phyloP scores from a whole-genome alignment of 2,329 filamentous ascomycete genomes.

The Chaetomiaceae sp. region DNA sequence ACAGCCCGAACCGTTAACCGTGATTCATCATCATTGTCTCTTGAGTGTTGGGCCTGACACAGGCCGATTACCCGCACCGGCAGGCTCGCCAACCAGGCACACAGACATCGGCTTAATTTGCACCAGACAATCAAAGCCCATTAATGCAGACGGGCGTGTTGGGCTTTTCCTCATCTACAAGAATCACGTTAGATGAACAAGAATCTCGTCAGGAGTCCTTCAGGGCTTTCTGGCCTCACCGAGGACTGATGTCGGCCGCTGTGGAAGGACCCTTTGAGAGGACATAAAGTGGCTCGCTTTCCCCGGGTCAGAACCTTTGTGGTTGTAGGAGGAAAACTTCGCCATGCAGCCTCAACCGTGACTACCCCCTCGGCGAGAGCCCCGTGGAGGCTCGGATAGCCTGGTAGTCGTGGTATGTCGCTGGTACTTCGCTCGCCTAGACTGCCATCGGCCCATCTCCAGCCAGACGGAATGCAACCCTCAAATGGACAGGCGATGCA shows the following conservation, averaged over 20 bases:
- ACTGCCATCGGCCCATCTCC: constrained; percentile 7
- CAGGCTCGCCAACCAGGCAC: constrained; percentile 8
- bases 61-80: constrained; percentile 5
- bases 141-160: constrained; percentile 16
- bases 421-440: constrained; percentile 13
- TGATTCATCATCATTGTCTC: constrained; percentile 3
- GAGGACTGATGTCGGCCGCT: background rate
- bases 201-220: background rate
- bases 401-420: background rate
- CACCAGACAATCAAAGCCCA: constrained; percentile 19
- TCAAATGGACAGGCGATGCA: background rate
- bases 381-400: background rate
- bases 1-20: background rate
- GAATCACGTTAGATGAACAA: constrained; percentile 19
- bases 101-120: constrained; percentile 19
- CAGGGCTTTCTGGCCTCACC: background rate
- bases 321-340: constrained; percentile 24
- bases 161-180: constrained; percentile 20
- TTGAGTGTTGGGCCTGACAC: background rate
- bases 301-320: constrained; percentile 1
- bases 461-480: constrained; percentile 22
- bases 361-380: constrained; percentile 13
- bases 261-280: background rate
- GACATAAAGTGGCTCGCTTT: constrained; percentile 16
- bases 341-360: constrained; percentile 3